Percentiles rank a stretch among this genome's conserved stretches.
Conservation (phyloP, 768 basidiomycete species). For the Favolaschia claudopus region DNA sequence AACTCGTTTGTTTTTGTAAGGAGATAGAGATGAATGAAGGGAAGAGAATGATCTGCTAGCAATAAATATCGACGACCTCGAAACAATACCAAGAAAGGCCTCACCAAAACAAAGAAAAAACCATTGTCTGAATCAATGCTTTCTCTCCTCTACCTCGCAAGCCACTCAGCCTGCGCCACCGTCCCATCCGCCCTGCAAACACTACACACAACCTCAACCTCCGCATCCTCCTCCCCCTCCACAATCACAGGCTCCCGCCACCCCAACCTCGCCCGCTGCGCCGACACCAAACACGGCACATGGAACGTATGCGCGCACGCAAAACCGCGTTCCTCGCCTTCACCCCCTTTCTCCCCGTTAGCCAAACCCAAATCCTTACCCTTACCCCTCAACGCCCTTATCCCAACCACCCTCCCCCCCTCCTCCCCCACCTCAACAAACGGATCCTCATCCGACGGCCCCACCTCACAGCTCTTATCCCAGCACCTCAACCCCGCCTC, state of each 20-base stretch:
- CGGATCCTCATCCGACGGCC: slow-evolving; percentile 79
- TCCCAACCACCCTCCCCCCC: slow-evolving; percentile 46
- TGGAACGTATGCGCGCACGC: slow-evolving; percentile 78
- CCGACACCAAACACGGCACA: slow-evolving; percentile 72
- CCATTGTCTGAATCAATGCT: not conserved
- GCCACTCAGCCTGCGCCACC: slow-evolving; percentile 68
- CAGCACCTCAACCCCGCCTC: slow-evolving; percentile 77
- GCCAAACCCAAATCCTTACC: too few species aligned
- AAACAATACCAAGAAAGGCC: too few species aligned
- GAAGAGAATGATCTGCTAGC: too few species aligned
- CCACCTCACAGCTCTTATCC: slow-evolving; percentile 77
- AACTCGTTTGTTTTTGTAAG: too few species aligned
- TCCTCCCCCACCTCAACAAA: slow-evolving; percentile 39
- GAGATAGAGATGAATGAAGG: too few species aligned
- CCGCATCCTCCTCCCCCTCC: slow-evolving; percentile 39
- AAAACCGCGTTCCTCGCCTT: slow-evolving; percentile 21
- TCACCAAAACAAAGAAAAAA: too few species aligned
- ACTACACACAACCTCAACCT: slow-evolving; percentile 77
- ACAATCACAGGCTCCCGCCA: slow-evolving; percentile 59
- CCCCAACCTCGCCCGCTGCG: slow-evolving; percentile 67
- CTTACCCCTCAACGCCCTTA: slow-evolving; percentile 32
- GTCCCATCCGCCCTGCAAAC: slow-evolving; percentile 72
- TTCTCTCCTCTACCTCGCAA: not conserved
- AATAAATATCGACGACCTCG: too few species aligned
- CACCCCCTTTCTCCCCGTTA: slow-evolving; percentile 28